Conservation (phyloP, 139 green algal species). For the Limnomonas spitsbergensis region DNA sequence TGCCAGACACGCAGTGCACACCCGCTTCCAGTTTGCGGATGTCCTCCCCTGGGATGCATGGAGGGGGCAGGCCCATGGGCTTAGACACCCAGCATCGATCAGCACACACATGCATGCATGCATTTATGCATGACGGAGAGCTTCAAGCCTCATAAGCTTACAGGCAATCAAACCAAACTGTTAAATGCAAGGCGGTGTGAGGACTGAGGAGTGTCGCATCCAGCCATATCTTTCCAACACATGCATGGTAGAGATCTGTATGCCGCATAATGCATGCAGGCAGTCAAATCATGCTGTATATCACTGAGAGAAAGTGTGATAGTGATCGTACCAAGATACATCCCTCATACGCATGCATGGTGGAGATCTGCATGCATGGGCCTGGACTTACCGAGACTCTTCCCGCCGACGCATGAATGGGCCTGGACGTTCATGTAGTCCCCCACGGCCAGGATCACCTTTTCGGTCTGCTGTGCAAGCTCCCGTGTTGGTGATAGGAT, state of each 20-base stretch:
- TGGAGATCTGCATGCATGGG: background rate
- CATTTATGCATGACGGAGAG: background rate
- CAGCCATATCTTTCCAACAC: no score
- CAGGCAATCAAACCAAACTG: background rate
- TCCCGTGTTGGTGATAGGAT: conserved; percentile 96
- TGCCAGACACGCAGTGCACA: conserved; percentile 92
- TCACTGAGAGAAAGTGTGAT: no score
- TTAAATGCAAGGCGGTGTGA: background rate
- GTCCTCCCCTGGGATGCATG: conserved; percentile 14
- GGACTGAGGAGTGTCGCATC: no score
- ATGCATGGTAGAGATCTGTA: no score
- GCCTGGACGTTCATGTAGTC: conserved; percentile 92
- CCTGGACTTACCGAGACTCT: conserved; percentile 70
- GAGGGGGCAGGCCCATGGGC: no score
- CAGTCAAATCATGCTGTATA: no score
- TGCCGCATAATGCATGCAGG: no score
- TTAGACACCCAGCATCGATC: background rate
- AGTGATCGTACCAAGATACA: no score
- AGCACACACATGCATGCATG: background rate
- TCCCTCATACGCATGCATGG: background rate
- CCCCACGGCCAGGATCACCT: conserved; percentile 85
- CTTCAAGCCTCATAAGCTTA: background rate
- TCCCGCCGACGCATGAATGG: conserved; percentile 93
- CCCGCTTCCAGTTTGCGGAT: conserved; percentile 88
- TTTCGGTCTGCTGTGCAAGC: conserved; percentile 94